A percentile compares a stretch with the other conserved stretches of the same genome.
phyloP scores from a whole-genome alignment of 176 grass and related monocot genomes.

The Rhipidocladum racemiflorum region DNA sequence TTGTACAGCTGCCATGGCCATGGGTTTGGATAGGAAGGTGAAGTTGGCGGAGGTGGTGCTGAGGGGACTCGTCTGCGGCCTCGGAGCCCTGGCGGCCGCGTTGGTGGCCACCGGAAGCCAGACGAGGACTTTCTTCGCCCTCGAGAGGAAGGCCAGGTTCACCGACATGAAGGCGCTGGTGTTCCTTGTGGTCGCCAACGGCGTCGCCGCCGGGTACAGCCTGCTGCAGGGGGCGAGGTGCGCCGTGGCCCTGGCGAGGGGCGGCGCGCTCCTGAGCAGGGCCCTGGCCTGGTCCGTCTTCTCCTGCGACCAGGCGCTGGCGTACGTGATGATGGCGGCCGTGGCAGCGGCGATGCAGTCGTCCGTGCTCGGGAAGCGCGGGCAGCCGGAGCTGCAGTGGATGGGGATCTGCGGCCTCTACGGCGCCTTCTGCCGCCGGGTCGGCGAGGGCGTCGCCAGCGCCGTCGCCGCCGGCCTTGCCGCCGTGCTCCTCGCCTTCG shows the following conservation, averaged over 20 bases:
- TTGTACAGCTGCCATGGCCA: not conserved
- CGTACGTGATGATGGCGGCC: slow-evolving; percentile 57
- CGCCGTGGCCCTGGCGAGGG: slow-evolving; percentile 14
- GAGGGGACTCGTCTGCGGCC: slow-evolving; percentile 28
- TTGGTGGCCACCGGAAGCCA: slow-evolving; percentile 57
- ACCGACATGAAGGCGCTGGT: slow-evolving; percentile 77
- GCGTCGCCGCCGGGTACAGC: slow-evolving; percentile 59
- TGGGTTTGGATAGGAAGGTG: slow-evolving; percentile 50
- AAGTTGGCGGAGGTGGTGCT: slow-evolving; percentile 63
- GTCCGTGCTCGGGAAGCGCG: slow-evolving; percentile 48
- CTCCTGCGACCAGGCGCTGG: slow-evolving; percentile 79
- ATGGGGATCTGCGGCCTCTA: slow-evolving; percentile 75
- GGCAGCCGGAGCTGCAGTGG: slow-evolving; percentile 76
- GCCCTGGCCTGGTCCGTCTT: slow-evolving; percentile 64
- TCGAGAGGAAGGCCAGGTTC: slow-evolving; percentile 57
- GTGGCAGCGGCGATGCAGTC: slow-evolving; percentile 61
- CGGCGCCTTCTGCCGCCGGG: slow-evolving; percentile 65
- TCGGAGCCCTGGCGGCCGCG: slow-evolving; percentile 36
- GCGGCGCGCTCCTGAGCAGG: slow-evolving; percentile 12
- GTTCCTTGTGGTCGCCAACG: slow-evolving; percentile 51
- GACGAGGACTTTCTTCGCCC: slow-evolving; percentile 55
- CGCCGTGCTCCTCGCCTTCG: slow-evolving; percentile 37
- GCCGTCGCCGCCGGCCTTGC: slow-evolving; percentile 46
- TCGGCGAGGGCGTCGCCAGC: slow-evolving; percentile 44
- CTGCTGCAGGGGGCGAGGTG: slow-evolving; percentile 60